Evolutionary conservation across 352 stramenopile species (phyloP), one percentile per base, ranked within the genome.

Genomic region (Pythium volutum): DNA sequence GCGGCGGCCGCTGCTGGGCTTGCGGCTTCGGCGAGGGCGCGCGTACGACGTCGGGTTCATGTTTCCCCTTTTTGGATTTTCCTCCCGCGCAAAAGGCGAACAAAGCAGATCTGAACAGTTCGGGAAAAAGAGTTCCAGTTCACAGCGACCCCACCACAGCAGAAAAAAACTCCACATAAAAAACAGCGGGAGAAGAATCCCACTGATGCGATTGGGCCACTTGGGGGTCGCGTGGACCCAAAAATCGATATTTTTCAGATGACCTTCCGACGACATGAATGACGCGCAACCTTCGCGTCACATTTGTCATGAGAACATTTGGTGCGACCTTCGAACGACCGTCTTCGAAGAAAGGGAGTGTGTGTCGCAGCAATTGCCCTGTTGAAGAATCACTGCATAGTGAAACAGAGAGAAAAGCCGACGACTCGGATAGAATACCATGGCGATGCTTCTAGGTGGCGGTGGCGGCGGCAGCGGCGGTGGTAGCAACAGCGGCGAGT

Each of bases 401-500:
- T 15, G 31, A 36, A 36, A 25, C 43, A 57, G 18, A 56, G 42
- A 45, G 39, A 10, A 62, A 64, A 59, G 57, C 46, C 18, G n/a
- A 51, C 10, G 47, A 60, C 43, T 46, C 16, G 31, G 31, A 11
- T 11, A n/a, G 45, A 53, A 34, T 25, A 55, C n/a, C n/a, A n/a
- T 50, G 34, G 65, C 26, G 43, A 77, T 77, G 74, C 59, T 64
- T 23, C 68, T 78, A 0, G 31, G 53, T 18, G 54, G 47, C 48
- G 50, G 49, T 20, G 33, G 22, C 4, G 27, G 48, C 39, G 12
- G 31, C 22, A 36, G 43, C 25, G 9, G 11, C 34, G 8, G 57
- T 50, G 62, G 18, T 14, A 27, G 14, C 23, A 33, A n/a, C 36
- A 27, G 54, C 39, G 76, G 74, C 39, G 85, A 93, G 62, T 95